Percentiles rank a stretch among this genome's conserved stretches.
These are phyloP conservation scores for Mrakia gelida DNA, from an alignment of 768 basidiomycete species.

Conservation along the genomic window DNA sequence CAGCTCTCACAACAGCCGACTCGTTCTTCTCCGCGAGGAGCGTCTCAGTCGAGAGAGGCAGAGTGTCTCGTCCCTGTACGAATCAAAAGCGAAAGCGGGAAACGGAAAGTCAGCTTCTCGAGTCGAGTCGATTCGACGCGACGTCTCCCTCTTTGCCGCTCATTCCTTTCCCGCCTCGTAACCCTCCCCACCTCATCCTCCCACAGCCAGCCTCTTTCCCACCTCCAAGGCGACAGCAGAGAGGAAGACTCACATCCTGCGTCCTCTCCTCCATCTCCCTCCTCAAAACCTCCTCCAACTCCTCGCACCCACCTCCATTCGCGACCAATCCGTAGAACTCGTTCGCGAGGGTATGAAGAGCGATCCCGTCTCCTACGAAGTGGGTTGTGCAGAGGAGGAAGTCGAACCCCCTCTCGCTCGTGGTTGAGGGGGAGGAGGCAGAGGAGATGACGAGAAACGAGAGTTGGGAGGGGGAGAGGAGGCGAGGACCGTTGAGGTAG, in stretches of 20 bases:
- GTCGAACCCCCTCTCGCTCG: constrained; percentile 51
- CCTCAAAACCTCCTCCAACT: not conserved
- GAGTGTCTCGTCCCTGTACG: constrained; percentile 5
- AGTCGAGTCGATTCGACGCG: too few species aligned
- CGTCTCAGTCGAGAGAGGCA: constrained; percentile 54
- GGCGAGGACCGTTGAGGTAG: constrained; percentile 76
- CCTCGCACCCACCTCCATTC: not conserved
- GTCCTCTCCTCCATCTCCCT: not conserved
- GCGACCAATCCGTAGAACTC: constrained; percentile 67
- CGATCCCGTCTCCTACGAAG: constrained; percentile 81
- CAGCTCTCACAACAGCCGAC: not conserved
- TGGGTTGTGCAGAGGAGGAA: constrained; percentile 71
- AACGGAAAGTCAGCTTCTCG: too few species aligned
- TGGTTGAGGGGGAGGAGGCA: not conserved
- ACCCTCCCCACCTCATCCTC: not conserved
- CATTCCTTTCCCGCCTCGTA: too few species aligned
- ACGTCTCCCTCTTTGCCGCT: too few species aligned
- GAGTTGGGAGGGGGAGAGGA: constrained; percentile 61
- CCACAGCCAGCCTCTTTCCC: too few species aligned
- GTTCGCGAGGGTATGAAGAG: constrained; percentile 72
- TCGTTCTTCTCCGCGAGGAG: constrained; percentile 44
- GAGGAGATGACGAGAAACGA: constrained; percentile 57
- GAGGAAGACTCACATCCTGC: not conserved
- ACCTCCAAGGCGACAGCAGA: not conserved
- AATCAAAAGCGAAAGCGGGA: too few species aligned